Conservation (phyloP, 1,284 basidiomycete genomes). For the Pseudozyma thailandica region DNA sequence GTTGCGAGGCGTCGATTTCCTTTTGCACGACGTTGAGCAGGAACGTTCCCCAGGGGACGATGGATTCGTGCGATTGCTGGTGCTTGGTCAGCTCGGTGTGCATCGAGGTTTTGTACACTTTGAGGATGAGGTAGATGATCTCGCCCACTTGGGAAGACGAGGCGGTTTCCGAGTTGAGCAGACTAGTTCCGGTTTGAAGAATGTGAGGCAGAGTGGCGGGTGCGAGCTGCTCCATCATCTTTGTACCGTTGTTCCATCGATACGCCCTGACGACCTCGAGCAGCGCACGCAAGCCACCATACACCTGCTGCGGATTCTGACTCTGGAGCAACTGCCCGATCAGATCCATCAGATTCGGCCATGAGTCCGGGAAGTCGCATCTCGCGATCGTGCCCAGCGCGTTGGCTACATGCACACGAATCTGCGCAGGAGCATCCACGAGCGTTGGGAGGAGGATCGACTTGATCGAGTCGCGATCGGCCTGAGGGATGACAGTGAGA, state of each 20-base stretch:
- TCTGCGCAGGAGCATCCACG: constrained; percentile 45
- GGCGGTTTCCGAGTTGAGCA: constrained; percentile 56
- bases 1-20: constrained; percentile 43
- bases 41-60: constrained; percentile 65
- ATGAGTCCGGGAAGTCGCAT: constrained; percentile 60
- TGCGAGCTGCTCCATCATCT: constrained; percentile 60
- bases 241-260: constrained; percentile 58
- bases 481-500: constrained; percentile 37
- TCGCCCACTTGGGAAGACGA: constrained; percentile 57
- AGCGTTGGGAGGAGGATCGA: constrained; percentile 53
- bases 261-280: constrained; percentile 63
- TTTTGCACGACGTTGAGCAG: constrained; percentile 63
- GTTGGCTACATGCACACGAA: constrained; percentile 59
- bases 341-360: constrained; percentile 63
- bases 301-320: constrained; percentile 48
- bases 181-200: constrained; percentile 47
- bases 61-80: constrained; percentile 63
- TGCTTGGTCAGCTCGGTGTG: constrained; percentile 57
- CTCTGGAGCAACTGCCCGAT: constrained; percentile 56
- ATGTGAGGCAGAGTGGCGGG: constrained; percentile 60
- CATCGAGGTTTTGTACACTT: constrained; percentile 66
- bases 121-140: constrained; percentile 64
- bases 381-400: constrained; percentile 56
- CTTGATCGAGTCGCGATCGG: constrained; percentile 55
- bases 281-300: constrained; percentile 61